Percentiles rank a stretch among this genome's conserved stretches.
Evolutionary conservation across 2,329 filamentous ascomycete species (phyloP).

Genomic region (Emergomyces pasteurianus): DNA sequence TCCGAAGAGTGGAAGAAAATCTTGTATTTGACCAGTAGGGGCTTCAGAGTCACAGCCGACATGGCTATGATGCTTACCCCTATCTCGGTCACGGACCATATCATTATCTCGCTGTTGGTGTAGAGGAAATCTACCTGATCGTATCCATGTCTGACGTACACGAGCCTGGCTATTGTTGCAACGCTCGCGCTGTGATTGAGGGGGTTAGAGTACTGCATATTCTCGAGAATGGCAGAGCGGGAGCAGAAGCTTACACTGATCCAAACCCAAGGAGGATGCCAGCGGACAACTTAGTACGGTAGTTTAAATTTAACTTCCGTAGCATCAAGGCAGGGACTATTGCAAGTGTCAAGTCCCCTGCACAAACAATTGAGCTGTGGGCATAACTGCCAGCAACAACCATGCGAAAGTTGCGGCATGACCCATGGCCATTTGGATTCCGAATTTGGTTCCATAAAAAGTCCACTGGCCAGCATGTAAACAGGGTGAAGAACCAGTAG

Average conservation of each 20-base stretch:
- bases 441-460: not conserved
- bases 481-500: not conserved
- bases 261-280: not conserved
- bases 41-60: not conserved
- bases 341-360: not conserved
- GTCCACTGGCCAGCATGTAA: not conserved
- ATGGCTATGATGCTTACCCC: not conserved
- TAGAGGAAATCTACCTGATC: not conserved
- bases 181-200: not conserved
- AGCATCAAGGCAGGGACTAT: not conserved
- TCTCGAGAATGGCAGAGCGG: not conserved
- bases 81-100: not conserved
- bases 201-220: not conserved
- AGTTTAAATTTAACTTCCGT: not conserved
- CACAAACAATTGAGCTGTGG: not conserved
- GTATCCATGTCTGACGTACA: not conserved
- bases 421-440: not conserved
- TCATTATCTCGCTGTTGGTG: not conserved
- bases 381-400: not conserved
- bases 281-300: not conserved
- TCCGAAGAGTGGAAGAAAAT: not conserved
- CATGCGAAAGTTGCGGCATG: not conserved
- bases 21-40: not conserved
- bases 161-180: not conserved
- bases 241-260: not conserved